Conservation (phyloP, 768 basidiomycete genomes). For the Calocera viscosa region DNA sequence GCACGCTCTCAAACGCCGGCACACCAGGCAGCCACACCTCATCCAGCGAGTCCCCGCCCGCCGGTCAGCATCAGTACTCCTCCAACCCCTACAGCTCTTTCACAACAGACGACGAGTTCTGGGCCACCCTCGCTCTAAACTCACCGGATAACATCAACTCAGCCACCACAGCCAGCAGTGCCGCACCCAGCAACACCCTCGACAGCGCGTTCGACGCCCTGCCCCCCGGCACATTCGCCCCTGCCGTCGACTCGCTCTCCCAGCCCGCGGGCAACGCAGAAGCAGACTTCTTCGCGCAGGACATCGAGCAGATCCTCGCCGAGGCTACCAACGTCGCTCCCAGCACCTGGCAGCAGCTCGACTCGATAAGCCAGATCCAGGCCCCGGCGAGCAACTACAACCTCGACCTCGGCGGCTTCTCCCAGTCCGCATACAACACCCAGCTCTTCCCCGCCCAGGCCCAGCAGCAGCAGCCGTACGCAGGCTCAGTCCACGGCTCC, state of each 20-base stretch:
- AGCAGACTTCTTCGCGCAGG: constrained; percentile 6
- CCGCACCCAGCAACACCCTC: not conserved
- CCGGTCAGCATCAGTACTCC: not conserved
- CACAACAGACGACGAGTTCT: constrained; percentile 6
- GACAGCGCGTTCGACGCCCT: constrained; percentile 5
- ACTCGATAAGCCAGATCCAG: not conserved
- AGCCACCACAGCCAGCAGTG: not conserved
- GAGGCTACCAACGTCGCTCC: constrained; percentile 4
- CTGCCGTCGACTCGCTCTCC: not conserved
- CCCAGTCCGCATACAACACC: not conserved
- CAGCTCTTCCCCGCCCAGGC: not conserved
- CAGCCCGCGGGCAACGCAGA: not conserved
- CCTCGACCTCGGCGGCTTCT: constrained; percentile 5
- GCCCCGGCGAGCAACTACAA: not conserved
- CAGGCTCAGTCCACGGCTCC: not conserved
- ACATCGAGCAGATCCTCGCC: constrained; percentile 7
- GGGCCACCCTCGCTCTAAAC: not conserved
- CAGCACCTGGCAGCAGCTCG: constrained; percentile 6
- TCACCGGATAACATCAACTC: not conserved
- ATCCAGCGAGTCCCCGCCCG: not conserved
- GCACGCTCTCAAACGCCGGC: not conserved
- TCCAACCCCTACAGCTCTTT: not conserved
- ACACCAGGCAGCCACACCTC: not conserved
- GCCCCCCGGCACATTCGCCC: not conserved
- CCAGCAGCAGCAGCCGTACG: not conserved